phyloP scores from a whole-genome alignment of 306 rosid species.

The Biancaea sappan region DNA sequence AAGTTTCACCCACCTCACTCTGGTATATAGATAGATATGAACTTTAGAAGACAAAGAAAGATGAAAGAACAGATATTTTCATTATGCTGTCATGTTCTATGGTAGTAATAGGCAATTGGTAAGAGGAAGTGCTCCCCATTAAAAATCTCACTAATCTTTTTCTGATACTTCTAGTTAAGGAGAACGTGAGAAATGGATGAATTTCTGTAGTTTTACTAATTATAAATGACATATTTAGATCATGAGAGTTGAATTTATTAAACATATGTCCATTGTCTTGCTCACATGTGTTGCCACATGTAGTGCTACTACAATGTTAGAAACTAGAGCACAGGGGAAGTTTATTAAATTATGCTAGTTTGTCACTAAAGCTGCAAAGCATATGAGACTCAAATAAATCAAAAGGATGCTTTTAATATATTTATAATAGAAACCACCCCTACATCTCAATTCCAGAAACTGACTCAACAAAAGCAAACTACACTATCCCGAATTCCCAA shows the following conservation, averaged over 20 bases:
- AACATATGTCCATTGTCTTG: background rate
- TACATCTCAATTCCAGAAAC: background rate
- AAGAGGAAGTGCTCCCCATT: background rate
- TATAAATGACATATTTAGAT: background rate
- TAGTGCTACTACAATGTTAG: background rate
- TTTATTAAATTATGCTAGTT: background rate
- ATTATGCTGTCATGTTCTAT: slow-evolving; percentile 6
- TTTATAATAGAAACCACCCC: background rate
- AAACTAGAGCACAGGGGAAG: slow-evolving; percentile 2
- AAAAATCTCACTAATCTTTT: background rate
- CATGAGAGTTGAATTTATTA: background rate
- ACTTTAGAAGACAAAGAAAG: background rate
- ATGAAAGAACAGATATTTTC: background rate
- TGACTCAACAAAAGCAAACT: slow-evolving; percentile 1
- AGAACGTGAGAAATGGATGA: background rate
- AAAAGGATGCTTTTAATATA: slow-evolving; percentile 8
- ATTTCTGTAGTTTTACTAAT: slow-evolving; percentile 3
- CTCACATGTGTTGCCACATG: background rate
- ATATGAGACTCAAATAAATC: slow-evolving; percentile 12
- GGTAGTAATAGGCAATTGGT: background rate
- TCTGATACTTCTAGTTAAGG: slow-evolving; percentile 9
- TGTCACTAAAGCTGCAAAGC: background rate
- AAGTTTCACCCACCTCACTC: slow-evolving; percentile 7
- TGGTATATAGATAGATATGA: background rate
- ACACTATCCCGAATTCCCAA: slow-evolving; percentile 11